Base-by-base conservation (phyloP, 2,329 filamentous ascomycete genomes). In the Alternaria sp. region DNA sequence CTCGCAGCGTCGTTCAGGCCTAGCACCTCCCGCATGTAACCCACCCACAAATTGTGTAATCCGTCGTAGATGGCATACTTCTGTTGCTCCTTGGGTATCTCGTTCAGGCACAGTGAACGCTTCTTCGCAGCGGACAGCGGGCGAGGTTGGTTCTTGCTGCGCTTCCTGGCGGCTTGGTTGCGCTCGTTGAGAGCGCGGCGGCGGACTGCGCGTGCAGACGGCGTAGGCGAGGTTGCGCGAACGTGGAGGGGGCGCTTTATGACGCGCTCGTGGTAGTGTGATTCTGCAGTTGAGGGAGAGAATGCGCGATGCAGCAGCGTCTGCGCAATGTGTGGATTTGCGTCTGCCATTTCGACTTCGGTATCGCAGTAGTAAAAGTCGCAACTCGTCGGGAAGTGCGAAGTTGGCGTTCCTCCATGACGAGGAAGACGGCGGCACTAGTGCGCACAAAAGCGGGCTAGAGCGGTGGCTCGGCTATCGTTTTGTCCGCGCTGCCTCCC, bases 101-200 rank as follows among this genome's bases (percentile, higher is more conserved):
- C 87, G 81, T 96, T 90, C 15, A 97, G 84, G 11, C 89, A 88
- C 0, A 93, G 85, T 5, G 82, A 83, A 13, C 93, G 90, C 70
- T 94, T 93, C 75, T 96, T 87, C 21, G 90, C 88, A 1, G 93
- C 91, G 0, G 93, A 95, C 0, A 99, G 84, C 0, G 94, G 93
- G 17, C 83, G 82, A 0, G 88, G 87, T 64, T 88, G 89, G 45
- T 85, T 82, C 12, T 84, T 83, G 62, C 55, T 70, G 58, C 71
- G 75, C 40, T 71, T 71, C 13, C 68, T 70, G 4, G 62, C 58
- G n/a, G 55, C 61, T 19, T 70, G 65, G 50, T 82, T 79, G 54
- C 79, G 79, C 36, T 77, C 74, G 44, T 78, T 83, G 65, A 90
- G 88, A 19, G 86, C 86, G 72, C 88, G 87, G 54, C 83, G 81